Conservation (phyloP, 331 rosid genomes). For the Rosa hybrid region DNA sequence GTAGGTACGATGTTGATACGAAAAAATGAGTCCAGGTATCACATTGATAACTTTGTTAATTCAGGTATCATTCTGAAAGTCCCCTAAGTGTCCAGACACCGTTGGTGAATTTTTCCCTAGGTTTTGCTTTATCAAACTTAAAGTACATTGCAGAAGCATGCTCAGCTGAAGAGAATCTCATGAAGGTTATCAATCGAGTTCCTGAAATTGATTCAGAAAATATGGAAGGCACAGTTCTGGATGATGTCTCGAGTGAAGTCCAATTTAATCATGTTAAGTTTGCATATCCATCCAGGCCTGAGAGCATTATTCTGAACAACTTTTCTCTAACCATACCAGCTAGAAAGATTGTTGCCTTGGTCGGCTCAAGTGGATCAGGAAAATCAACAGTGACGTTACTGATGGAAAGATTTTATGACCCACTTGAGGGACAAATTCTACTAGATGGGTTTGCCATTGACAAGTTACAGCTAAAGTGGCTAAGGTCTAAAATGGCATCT, state of each 20-base stretch:
- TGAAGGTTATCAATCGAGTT: constrained; percentile 56
- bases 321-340: constrained; percentile 54
- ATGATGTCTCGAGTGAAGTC: constrained; percentile 45
- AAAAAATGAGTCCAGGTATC: no score
- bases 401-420: constrained; percentile 73
- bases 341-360: constrained; percentile 59
- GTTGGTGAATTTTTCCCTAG: no score
- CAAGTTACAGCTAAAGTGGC: constrained; percentile 68
- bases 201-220: constrained; percentile 70
- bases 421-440: constrained; percentile 51
- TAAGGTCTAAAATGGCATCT: constrained; percentile 69
- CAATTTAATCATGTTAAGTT: constrained; percentile 51
- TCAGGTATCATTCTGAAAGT: no score
- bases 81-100: no score
- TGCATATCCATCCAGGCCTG: constrained; percentile 77
- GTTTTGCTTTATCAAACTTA: constrained; percentile 61
- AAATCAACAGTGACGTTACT: constrained; percentile 67
- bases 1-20: no score
- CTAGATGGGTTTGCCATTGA: constrained; percentile 56
- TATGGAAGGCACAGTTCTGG: constrained; percentile 48
- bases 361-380: constrained; percentile 76
- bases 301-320: constrained; percentile 41
- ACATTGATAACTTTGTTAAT: no score
- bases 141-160: constrained; percentile 68
- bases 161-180: constrained; percentile 54